Evolutionary conservation across 768 basidiomycete genomes (phyloP), one percentile per base, ranked within the genome.

Genomic region (Lenzites betulinus): DNA sequence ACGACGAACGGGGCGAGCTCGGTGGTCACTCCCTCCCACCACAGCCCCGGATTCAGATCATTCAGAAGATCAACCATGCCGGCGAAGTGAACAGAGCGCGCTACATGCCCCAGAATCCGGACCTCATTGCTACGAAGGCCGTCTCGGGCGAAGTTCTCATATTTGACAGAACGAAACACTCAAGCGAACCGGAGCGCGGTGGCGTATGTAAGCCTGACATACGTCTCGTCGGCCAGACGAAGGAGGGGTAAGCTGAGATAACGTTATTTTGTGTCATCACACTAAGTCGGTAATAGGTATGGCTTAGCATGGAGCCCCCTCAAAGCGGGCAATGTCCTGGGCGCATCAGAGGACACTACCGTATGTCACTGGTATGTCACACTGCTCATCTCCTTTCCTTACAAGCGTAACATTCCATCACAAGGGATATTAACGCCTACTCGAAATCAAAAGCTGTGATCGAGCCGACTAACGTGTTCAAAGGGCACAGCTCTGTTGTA

Each of bases 51-150:
- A 88, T 98, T 63, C 89, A 90, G 68, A 85, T 96, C 74, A 91
- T 88, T 33, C 97, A 99, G 73, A 87, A 84, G 66, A 98, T 99
- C 77, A 95, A 95, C 73, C 97, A 99, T 74, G 82, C 83, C 4
- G 93, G 94, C 42, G 97, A 99, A 73, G 93, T 98, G 70, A 99
- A 99, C 75, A 81, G 95, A 44, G 97, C 97, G 61, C 87, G 97
- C 53, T 99, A 98, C 74, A 98, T 98, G 95, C 97, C 97, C 7
- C 96, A 98, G 75, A 99, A 98, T 70, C 92, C 95, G 1, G 93
- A 98, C 76, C 75, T 99, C 66, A 91, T 99, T 65, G 97, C 97
- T 15, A 98, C 96, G 12, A 98, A 98, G 74, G 82, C 95, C 22
- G 84, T 94, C 8, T 86, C 84, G 7, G 97, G 96, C 15, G 93